Conservation (phyloP, 257 asterid genomes). For the Rhazya stricta region DNA sequence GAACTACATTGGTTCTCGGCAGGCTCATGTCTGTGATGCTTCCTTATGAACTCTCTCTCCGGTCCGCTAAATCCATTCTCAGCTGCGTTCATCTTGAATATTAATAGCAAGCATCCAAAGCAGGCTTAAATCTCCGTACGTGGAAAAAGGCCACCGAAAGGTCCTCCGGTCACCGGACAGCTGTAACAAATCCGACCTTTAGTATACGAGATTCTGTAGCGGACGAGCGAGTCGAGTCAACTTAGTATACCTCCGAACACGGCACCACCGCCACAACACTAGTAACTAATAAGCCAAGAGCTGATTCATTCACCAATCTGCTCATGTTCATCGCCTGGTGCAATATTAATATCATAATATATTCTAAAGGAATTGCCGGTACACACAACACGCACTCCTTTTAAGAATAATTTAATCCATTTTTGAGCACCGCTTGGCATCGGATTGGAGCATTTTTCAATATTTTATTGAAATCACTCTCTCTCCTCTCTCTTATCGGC, state of each 20-base stretch:
- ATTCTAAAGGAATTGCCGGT: conserved; percentile 9
- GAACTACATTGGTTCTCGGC: conserved; percentile 65
- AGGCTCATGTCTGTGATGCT: conserved; percentile 52
- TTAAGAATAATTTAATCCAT: neutral
- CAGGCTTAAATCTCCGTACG: neutral
- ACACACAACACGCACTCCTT: conserved; percentile 2
- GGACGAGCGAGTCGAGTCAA: conserved; percentile 9
- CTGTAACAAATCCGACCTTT: neutral
- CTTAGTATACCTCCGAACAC: conserved; percentile 14
- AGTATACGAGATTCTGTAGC: neutral
- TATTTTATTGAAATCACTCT: neutral
- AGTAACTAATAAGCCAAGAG: neutral
- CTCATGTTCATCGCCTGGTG: conserved; percentile 4
- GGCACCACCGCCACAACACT: conserved; percentile 9
- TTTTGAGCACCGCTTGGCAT: neutral
- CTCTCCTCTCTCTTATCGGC: neutral
- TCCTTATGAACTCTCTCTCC: conserved; percentile 45
- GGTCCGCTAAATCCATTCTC: conserved; percentile 41
- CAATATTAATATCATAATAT: neutral
- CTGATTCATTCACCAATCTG: conserved; percentile 1
- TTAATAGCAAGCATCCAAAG: neutral
- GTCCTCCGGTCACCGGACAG: neutral
- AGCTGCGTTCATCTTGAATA: conserved; percentile 30
- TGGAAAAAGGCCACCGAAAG: neutral
- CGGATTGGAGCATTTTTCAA: neutral